Evolutionary conservation across 1,139 yeast genomes (phyloP).

Genomic region (Ogataea hybrid): DNA sequence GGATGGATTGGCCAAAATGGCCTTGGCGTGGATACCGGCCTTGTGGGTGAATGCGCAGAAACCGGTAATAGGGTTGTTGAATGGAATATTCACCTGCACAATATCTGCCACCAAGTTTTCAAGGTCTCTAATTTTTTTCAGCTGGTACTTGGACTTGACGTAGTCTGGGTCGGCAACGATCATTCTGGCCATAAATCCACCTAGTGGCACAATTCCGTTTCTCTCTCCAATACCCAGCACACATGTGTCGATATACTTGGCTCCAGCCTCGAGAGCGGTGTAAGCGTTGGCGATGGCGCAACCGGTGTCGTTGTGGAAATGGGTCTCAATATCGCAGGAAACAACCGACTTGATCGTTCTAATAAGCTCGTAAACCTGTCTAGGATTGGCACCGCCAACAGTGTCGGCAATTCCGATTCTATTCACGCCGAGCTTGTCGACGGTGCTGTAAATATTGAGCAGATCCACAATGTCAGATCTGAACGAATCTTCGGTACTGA

Average conservation of each 20-base stretch:
- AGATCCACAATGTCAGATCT: conserved; percentile 58
- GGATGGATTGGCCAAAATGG: conserved; percentile 58
- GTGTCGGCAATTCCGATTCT: conserved; percentile 64
- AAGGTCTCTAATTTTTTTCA: conserved; percentile 52
- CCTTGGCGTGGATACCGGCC: conserved; percentile 63
- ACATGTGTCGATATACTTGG: conserved; percentile 54
- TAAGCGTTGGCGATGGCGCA: conserved; percentile 63
- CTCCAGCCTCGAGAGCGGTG: conserved; percentile 63
- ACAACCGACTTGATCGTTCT: conserved; percentile 58
- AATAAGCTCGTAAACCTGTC: conserved; percentile 58
- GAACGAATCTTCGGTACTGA: conserved; percentile 57
- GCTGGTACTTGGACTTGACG: conserved; percentile 54
- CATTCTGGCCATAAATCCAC: conserved; percentile 64
- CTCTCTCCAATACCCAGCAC: conserved; percentile 62
- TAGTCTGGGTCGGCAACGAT: conserved; percentile 59
- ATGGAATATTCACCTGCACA: conserved; percentile 56
- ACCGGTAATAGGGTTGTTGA: conserved; percentile 60
- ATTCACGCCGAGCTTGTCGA: conserved; percentile 57
- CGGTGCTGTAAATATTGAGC: conserved; percentile 54
- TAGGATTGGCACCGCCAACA: conserved; percentile 60
- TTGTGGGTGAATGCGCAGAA: conserved; percentile 63
- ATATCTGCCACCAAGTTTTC: conserved; percentile 59
- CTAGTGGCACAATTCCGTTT: conserved; percentile 59
- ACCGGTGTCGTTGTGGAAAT: conserved; percentile 62
- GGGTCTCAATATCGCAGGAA: conserved; percentile 57